phyloP scores from a whole-genome alignment of 345 rosid genomes.

The Dipteronia dyeriana region DNA sequence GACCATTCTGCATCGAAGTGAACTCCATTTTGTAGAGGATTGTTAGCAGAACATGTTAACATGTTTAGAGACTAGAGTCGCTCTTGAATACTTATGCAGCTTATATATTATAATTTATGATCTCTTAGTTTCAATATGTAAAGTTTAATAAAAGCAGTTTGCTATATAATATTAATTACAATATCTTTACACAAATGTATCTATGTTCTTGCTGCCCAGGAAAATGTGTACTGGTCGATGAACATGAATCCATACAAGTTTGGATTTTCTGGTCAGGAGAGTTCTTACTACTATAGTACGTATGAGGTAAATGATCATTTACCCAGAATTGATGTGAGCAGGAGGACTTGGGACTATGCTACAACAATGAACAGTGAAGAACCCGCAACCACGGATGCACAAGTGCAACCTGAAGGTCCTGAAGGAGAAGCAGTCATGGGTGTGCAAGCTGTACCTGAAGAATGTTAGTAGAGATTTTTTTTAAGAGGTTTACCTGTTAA shows the following conservation, averaged over 20 bases:
- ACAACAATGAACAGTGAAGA: conserved; percentile 38
- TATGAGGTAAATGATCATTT: conserved; percentile 52
- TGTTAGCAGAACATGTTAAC: background rate
- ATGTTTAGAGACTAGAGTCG: no score
- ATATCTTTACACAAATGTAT: background rate
- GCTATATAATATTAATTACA: background rate
- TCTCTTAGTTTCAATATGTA: background rate
- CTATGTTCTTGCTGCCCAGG: conserved; percentile 31
- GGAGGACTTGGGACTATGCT: conserved; percentile 52
- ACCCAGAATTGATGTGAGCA: conserved; percentile 43
- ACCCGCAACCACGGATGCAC: conserved; percentile 34
- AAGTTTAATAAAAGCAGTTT: background rate
- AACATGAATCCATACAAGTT: conserved; percentile 57
- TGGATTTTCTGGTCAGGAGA: conserved; percentile 55
- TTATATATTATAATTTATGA: background rate
- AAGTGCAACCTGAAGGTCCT: conserved; percentile 27
- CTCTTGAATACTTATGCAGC: background rate
- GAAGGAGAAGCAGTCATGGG: conserved; percentile 33
- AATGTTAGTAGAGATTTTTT: conserved; percentile 37
- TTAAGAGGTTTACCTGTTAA: background rate
- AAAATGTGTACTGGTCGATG: conserved; percentile 52
- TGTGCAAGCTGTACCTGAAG: conserved; percentile 42
- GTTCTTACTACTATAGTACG: conserved; percentile 38
- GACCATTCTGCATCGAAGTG: background rate
- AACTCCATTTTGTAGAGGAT: background rate